These are phyloP conservation scores for Basipetospora chlamydospora DNA, from an alignment of 2,329 filamentous ascomycete genomes.

Conservation along the genomic window DNA sequence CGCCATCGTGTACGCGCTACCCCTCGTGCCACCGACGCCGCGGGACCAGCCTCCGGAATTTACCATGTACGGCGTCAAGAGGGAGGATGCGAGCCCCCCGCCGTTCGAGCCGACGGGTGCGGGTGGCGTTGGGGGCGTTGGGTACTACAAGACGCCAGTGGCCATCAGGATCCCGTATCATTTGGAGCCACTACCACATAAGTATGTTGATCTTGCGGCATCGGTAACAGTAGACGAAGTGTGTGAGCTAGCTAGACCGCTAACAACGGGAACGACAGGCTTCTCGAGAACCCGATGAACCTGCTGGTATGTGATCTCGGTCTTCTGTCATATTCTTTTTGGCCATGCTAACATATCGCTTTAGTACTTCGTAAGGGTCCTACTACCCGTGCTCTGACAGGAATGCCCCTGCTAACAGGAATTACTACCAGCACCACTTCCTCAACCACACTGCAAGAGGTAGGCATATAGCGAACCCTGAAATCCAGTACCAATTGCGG, in stretches of 20 bases:
- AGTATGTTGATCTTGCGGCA: slow-evolving; percentile 15
- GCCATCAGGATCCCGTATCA: slow-evolving; percentile 38
- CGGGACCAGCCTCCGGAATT: slow-evolving; percentile 7
- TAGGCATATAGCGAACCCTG: slow-evolving; percentile 22
- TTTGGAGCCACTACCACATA: slow-evolving; percentile 32
- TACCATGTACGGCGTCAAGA: too few species aligned
- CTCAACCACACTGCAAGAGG: slow-evolving; percentile 65
- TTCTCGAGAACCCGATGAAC: slow-evolving; percentile 66
- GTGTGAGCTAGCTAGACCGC: not conserved
- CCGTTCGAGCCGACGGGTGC: too few species aligned
- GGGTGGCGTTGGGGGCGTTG: slow-evolving; percentile 12
- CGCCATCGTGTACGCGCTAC: slow-evolving; percentile 38
- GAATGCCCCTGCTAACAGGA: slow-evolving; percentile 3
- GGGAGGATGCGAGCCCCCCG: too few species aligned
- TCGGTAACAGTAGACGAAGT: slow-evolving; percentile 7
- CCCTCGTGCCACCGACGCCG: slow-evolving; percentile 13
- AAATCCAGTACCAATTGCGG: too few species aligned
- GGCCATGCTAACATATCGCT: slow-evolving; percentile 10
- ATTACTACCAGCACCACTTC: slow-evolving; percentile 36
- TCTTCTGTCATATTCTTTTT: not conserved
- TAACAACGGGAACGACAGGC: slow-evolving; percentile 14
- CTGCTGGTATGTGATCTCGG: slow-evolving; percentile 33
- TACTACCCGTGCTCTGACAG: not conserved
- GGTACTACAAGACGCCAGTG: slow-evolving; percentile 58
- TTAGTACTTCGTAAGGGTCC: slow-evolving; percentile 31